Evolutionary conservation across 108 stramenopile genomes (phyloP), one percentile per base, ranked within the genome.

Genomic region (Cyclostephanos invisitatus): DNA sequence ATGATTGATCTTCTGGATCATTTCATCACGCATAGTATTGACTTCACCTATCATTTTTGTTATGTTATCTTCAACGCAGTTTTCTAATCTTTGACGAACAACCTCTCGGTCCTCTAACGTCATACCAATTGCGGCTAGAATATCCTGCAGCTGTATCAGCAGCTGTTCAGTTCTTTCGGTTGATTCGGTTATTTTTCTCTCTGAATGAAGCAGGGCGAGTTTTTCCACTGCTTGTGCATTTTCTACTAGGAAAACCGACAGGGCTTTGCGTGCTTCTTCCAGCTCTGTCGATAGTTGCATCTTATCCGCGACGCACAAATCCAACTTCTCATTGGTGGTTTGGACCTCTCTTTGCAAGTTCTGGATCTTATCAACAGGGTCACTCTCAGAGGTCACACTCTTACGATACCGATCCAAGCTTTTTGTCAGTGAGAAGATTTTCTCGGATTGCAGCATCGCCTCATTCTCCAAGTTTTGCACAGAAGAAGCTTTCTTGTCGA

Each of bases 391-490:
- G 8, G 70, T 75, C 14, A 67, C 82, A 10, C 86, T 57, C n/a
- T 53, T 66, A 15, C 78, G 67, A 9, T 83, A 74, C n/a, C 76
- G 62, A 42, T 73, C 60, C 27, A 87, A 55, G 32, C 87, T 84
- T 29, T 72, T 83, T 7, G 85, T 67, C 3, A 90, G 70, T 18
- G 75, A 32, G 18, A 51, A 51, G 29, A 90, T 47, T 56, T 81
- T 82, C 35, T 68, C 53, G 21, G 78, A 77, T 10, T 86, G 83
- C 1, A 57, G 40, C 25, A 85, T 74, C 9, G 91, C 64, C 68
- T 94, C 93, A 18, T 75, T 84, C 77, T 94, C 93, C 46, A 87
- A 74, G 64, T 89, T 86, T 17, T 64, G 32, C 17, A 94, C 40
- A 25, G 86, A 81, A n/a, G 83, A 78, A 38, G 88, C 86, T 65